Evolutionary conservation across 2,329 filamentous ascomycete genomes (phyloP), one percentile per base, ranked within the genome.

Genomic region (Orbilia ellipsospora): DNA sequence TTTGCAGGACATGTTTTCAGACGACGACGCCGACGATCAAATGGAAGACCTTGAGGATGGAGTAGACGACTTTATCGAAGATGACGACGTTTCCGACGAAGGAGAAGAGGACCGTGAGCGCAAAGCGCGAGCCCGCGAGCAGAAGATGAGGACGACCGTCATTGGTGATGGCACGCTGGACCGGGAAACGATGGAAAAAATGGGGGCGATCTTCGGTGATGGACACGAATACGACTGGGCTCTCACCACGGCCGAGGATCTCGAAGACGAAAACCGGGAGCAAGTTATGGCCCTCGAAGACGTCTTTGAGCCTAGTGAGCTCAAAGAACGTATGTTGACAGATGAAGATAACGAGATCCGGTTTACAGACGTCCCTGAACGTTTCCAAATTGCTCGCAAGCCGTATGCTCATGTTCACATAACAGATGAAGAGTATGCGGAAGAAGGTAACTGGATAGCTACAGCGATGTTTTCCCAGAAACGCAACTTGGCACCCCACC

Each of bases 191-290:
- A 86, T 98, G 42, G 94, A 98, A 81, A 95, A 98, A 81, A 96
- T 98, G 91, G 91, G 95, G 79, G 91, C 90, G 68, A 97, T 97
- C 44, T 99, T 99, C 79, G 95, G 95, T 77, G 93, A 96, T 81
- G 94, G 95, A 67, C 93, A 92, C 78, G 95, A 99, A 81, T 99
- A 98, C 81, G 90, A 94, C 79, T 99, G 96, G 90, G 95, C 94
- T 7, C 85, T 99, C 56, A 77, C 78, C 31, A 78, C 78, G 7
- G 79, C 78, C 48, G 78, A 79, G 31, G 91, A 94, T 62, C 86
- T 94, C 59, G 91, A 94, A 78, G 87, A 89, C 69, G 92, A 96
- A 78, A 90, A 92, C 56, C 89, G 91, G 69, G 87, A 91, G 78
- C 92, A 94, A 80, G 90, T 90, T 52, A 88, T 98, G 50, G 93